A percentile compares a stretch with the other conserved stretches of the same genome.
phyloP scores from a whole-genome alignment of 257 asterid genomes.

The Penstemon barbatus region DNA sequence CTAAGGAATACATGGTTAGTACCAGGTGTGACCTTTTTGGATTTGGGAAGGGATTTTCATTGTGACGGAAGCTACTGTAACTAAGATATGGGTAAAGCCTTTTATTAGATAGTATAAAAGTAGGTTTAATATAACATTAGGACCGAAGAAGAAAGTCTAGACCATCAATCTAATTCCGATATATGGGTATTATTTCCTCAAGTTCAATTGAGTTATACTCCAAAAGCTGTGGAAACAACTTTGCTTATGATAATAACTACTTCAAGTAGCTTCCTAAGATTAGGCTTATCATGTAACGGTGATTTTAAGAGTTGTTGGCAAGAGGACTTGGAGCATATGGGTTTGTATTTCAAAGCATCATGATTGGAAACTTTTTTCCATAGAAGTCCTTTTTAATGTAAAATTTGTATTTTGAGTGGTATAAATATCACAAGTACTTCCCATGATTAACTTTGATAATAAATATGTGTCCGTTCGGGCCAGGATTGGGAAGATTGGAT shows the following conservation, averaged over 20 bases:
- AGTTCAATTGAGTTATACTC: constrained; percentile 8
- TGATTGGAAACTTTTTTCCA: constrained; percentile 1
- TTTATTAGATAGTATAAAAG: background rate
- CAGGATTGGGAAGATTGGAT: background rate
- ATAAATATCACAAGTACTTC: background rate
- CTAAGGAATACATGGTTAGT: constrained; percentile 93
- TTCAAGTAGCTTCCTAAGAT: constrained; percentile 18
- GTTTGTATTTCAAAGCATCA: constrained; percentile 3
- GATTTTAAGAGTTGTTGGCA: constrained; percentile 9
- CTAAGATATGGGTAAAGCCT: constrained; percentile 14
- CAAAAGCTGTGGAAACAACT: constrained; percentile 11
- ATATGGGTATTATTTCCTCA: constrained; percentile 2
- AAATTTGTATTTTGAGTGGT: background rate
- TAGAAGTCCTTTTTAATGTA: constrained; percentile 1
- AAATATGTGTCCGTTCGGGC: background rate
- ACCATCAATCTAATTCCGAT: no score
- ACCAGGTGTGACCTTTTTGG: constrained; percentile 30
- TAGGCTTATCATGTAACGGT: background rate
- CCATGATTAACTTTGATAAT: background rate
- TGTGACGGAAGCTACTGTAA: constrained; percentile 14
- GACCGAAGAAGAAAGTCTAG: no score
- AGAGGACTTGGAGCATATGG: background rate
- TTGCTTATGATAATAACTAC: constrained; percentile 19
- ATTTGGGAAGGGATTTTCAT: constrained; percentile 18
- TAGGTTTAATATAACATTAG: no score